Percentiles rank a stretch among this genome's conserved stretches.
Evolutionary conservation across 306 rosid genomes (phyloP).

Genomic region (Alnus glutinosa): DNA sequence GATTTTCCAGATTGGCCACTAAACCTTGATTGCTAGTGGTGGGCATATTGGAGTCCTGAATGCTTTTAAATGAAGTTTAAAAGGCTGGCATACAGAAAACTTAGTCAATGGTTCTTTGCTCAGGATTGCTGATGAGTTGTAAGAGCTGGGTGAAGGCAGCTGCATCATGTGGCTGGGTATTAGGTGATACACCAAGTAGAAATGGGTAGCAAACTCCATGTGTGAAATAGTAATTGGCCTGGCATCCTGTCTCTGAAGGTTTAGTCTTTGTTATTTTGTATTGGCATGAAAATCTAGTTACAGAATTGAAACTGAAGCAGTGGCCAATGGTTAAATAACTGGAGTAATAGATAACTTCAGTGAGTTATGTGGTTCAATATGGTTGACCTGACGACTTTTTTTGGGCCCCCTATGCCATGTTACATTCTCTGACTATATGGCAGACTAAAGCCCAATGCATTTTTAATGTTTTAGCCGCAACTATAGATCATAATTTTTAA

Average conservation of each 20-base stretch:
- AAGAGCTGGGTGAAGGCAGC: neutral
- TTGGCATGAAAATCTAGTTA: neutral
- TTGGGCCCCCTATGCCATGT: neutral
- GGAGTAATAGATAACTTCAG: neutral
- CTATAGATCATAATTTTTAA: neutral
- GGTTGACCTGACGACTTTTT: neutral
- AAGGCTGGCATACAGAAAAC: neutral
- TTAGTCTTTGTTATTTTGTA: neutral
- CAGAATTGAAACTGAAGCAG: neutral
- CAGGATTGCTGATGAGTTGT: neutral
- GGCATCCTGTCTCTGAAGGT: too few relatives aligned
- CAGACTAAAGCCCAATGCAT: neutral
- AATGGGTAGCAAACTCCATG: neutral
- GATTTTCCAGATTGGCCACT: too few relatives aligned
- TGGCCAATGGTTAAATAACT: neutral
- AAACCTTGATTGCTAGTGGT: neutral
- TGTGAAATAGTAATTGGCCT: neutral
- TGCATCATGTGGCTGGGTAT: neutral
- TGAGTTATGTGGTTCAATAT: neutral
- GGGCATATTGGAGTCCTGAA: neutral
- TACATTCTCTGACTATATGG: neutral
- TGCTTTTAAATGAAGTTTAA: neutral
- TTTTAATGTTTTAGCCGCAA: neutral
- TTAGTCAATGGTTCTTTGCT: conserved; percentile 1
- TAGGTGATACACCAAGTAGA: neutral